A percentile compares a stretch with the other conserved stretches of the same genome.
These are phyloP conservation scores for Lodderomyces theae DNA, from an alignment of 1,139 yeast genomes.

Conservation along the genomic window DNA sequence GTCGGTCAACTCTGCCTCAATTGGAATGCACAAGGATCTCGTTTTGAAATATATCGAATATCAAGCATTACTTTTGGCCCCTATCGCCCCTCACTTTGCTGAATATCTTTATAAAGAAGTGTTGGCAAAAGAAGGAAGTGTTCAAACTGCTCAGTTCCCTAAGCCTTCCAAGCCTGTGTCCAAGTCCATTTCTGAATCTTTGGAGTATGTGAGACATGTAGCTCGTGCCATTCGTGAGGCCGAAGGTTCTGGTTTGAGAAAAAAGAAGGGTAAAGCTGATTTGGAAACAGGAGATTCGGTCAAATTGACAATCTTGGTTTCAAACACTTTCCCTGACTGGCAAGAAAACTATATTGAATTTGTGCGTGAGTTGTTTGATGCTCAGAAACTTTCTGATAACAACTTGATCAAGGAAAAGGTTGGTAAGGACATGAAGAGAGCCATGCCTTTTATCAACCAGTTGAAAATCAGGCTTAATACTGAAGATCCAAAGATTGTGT, in stretches of 20 bases:
- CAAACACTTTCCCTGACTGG: conserved; percentile 93
- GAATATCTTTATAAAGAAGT: conserved; percentile 87
- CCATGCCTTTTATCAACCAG: conserved; percentile 92
- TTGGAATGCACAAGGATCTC: conserved; percentile 81
- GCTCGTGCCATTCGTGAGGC: conserved; percentile 88
- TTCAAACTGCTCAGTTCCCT: conserved; percentile 81
- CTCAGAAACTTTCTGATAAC: conserved; percentile 58
- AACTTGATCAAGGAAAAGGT: conserved; percentile 58
- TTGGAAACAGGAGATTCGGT: conserved; percentile 74
- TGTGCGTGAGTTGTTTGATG: conserved; percentile 74
- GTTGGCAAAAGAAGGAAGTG: conserved; percentile 56
- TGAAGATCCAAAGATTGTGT: conserved; percentile 72
- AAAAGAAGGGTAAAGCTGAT: conserved; percentile 82
- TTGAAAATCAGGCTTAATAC: conserved; percentile 73
- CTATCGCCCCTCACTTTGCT: conserved; percentile 94
- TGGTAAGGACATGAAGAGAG: conserved; percentile 85
- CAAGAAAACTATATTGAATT: conserved; percentile 84
- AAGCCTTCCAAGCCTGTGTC: conserved; percentile 64
- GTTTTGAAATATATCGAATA: conserved; percentile 77
- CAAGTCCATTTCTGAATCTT: conserved; percentile 58
- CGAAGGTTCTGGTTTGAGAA: conserved; percentile 83
- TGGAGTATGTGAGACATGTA: conserved; percentile 73
- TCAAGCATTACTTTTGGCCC: conserved; percentile 82
- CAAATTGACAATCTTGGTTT: conserved; percentile 66
- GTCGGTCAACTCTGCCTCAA: conserved; percentile 46